Evolutionary conservation across 2,329 filamentous ascomycete genomes (phyloP).

Genomic region (Monosporascus ibericus): DNA sequence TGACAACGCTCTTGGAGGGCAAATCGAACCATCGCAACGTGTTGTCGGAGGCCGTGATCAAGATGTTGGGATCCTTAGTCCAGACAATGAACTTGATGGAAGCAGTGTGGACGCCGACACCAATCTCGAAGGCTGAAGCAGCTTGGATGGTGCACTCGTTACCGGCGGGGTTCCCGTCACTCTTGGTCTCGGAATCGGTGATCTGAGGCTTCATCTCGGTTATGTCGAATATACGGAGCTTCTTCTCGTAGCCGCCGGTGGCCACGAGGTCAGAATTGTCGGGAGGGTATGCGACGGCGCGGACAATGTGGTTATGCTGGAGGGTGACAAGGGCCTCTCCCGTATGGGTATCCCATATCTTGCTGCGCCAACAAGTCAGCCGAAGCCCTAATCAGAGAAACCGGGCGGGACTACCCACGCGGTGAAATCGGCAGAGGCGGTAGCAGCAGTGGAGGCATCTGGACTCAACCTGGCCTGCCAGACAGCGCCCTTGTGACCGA

Average conservation of each 20-base stretch:
- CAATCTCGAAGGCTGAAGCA: slow-evolving; percentile 76
- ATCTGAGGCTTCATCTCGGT: slow-evolving; percentile 47
- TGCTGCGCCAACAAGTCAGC: slow-evolving; percentile 49
- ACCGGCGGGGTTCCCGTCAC: slow-evolving; percentile 23
- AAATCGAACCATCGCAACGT: slow-evolving; percentile 93
- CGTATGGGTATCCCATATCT: slow-evolving; percentile 94
- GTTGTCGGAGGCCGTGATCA: slow-evolving; percentile 89
- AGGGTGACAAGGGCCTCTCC: slow-evolving; percentile 84
- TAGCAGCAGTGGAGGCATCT: slow-evolving; percentile 82
- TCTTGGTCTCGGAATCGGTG: slow-evolving; percentile 23
- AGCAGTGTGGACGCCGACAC: slow-evolving; percentile 72
- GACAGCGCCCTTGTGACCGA: slow-evolving; percentile 96
- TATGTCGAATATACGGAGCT: slow-evolving; percentile 88
- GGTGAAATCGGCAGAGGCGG: slow-evolving; percentile 92
- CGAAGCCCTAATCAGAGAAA: slow-evolving; percentile 1
- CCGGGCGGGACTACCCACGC: slow-evolving; percentile 54
- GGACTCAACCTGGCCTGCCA: slow-evolving; percentile 92
- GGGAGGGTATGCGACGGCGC: slow-evolving; percentile 82
- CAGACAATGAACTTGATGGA: slow-evolving; percentile 97
- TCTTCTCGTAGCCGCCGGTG: slow-evolving; percentile 94
- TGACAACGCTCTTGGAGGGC: slow-evolving; percentile 66
- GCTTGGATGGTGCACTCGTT: slow-evolving; percentile 45
- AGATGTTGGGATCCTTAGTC: slow-evolving; percentile 79
- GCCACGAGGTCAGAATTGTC: slow-evolving; percentile 79
- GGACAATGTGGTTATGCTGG: slow-evolving; percentile 91